phyloP scores from a whole-genome alignment of 805 yeast genomes.

The Candida golubevii region DNA sequence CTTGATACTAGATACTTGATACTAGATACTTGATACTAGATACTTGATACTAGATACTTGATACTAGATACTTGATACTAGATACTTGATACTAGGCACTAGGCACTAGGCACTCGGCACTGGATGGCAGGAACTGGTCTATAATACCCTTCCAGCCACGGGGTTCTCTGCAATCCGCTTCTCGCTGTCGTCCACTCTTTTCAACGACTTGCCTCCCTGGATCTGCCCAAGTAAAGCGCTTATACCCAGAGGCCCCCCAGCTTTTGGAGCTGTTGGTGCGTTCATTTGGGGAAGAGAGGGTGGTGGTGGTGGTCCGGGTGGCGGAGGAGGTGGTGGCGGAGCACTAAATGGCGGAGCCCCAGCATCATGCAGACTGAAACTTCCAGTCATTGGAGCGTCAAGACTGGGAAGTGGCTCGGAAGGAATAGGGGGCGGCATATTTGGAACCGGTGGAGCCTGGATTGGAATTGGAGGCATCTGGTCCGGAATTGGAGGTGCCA shows the following conservation, averaged over 20 bases:
- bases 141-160: constrained; percentile 48
- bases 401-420: neutral
- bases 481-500: constrained; percentile 15
- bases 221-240: constrained; percentile 56
- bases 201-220: constrained; percentile 46
- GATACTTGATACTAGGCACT: too few relatives aligned
- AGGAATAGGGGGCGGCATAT: constrained; percentile 16
- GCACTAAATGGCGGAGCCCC: neutral
- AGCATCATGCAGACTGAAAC: neutral
- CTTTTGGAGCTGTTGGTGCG: constrained; percentile 25
- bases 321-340: constrained; percentile 11
- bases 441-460: constrained; percentile 16
- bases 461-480: constrained; percentile 9
- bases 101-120: too few relatives aligned
- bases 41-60: too few relatives aligned
- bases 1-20: too few relatives aligned
- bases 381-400: neutral
- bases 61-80: too few relatives aligned
- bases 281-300: constrained; percentile 13
- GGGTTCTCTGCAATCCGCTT: constrained; percentile 45
- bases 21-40: too few relatives aligned
- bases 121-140: neutral
- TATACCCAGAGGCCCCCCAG: constrained; percentile 30
- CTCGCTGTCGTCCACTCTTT: constrained; percentile 46
- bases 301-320: constrained; percentile 6